Evolutionary conservation across 2,329 filamentous ascomycete genomes (phyloP).

Genomic region (Nigrospora oryzae): DNA sequence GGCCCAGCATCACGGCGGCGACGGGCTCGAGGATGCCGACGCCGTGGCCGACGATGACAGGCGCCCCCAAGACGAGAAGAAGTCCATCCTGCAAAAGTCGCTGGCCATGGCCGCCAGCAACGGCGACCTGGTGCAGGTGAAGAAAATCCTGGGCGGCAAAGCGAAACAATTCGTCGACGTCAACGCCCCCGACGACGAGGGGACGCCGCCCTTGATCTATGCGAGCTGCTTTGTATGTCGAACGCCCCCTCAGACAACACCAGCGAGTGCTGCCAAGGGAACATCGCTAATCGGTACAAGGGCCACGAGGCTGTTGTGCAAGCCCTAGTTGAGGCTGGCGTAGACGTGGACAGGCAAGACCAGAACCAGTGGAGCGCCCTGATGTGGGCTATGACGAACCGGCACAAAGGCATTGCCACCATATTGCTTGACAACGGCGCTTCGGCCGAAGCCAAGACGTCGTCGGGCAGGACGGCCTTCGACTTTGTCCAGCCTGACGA

Average conservation of each 20-base stretch:
- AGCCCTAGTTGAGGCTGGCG: slow-evolving; percentile 75
- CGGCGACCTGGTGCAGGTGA: slow-evolving; percentile 77
- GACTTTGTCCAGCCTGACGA: slow-evolving; percentile 93
- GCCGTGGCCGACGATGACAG: slow-evolving; percentile 67
- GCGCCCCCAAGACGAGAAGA: slow-evolving; percentile 69
- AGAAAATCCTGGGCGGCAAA: slow-evolving; percentile 64
- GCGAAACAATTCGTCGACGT: slow-evolving; percentile 73
- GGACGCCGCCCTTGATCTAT: slow-evolving; percentile 93
- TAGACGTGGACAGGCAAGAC: slow-evolving; percentile 86
- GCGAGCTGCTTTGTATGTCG: slow-evolving; percentile 85
- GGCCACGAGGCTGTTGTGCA: slow-evolving; percentile 85
- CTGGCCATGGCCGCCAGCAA: slow-evolving; percentile 96
- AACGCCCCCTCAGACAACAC: slow-evolving; percentile 4
- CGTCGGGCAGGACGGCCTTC: slow-evolving; percentile 85
- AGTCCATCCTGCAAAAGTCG: slow-evolving; percentile 71
- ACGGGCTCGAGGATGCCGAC: slow-evolving; percentile 70
- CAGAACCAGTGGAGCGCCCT: slow-evolving; percentile 94
- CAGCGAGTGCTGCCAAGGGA: background rate
- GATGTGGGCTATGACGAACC: slow-evolving; percentile 99
- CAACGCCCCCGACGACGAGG: slow-evolving; percentile 84
- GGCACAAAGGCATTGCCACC: slow-evolving; percentile 94
- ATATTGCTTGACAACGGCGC: slow-evolving; percentile 85
- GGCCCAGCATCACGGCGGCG: slow-evolving; percentile 71
- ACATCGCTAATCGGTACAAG: slow-evolving; percentile 29
- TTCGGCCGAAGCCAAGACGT: slow-evolving; percentile 92